These are phyloP conservation scores for Vitis rotundifolia DNA, from an alignment of 164 flowering plant genomes.

Conservation along the genomic window DNA sequence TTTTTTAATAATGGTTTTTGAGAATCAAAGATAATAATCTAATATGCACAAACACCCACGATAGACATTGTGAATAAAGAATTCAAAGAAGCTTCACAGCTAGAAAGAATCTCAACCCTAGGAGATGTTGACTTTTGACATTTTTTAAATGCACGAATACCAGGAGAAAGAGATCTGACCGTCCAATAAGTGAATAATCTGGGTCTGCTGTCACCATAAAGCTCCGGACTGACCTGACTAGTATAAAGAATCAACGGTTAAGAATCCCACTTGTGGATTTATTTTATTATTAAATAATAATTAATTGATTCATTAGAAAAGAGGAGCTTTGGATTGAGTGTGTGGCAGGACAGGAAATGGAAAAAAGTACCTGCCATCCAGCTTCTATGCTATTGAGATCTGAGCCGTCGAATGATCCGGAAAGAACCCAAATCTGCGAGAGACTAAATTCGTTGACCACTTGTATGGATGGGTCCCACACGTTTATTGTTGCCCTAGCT, in stretches of 20 bases:
- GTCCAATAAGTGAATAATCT: constrained; percentile 99
- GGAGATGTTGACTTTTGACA: too few species aligned
- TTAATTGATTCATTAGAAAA: background rate
- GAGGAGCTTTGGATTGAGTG: constrained; percentile 3
- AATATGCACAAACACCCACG: too few species aligned
- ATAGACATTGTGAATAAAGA: too few species aligned
- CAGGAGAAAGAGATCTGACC: constrained; percentile 51
- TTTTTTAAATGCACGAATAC: background rate
- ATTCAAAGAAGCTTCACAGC: too few species aligned
- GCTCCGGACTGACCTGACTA: constrained; percentile 99
- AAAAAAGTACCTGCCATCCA: constrained; percentile 94
- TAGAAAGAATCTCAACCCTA: too few species aligned
- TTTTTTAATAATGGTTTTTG: too few species aligned
- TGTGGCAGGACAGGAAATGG: constrained; percentile 27
- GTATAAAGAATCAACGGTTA: constrained; percentile 66
- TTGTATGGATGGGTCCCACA: constrained; percentile 89
- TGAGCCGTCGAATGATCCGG: constrained; percentile 84
- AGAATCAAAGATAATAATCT: too few species aligned
- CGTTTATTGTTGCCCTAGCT: constrained; percentile 90
- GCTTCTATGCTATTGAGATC: constrained; percentile 99
- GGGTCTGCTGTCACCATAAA: constrained; percentile 96
- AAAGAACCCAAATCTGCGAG: constrained; percentile 90
- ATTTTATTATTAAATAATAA: too few species aligned
- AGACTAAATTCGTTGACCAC: constrained; percentile 85
- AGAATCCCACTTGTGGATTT: constrained; percentile 19